Evolutionary conservation across 192 early-diverging fungal genomes (phyloP).

Genomic region (Backusella sp.): DNA sequence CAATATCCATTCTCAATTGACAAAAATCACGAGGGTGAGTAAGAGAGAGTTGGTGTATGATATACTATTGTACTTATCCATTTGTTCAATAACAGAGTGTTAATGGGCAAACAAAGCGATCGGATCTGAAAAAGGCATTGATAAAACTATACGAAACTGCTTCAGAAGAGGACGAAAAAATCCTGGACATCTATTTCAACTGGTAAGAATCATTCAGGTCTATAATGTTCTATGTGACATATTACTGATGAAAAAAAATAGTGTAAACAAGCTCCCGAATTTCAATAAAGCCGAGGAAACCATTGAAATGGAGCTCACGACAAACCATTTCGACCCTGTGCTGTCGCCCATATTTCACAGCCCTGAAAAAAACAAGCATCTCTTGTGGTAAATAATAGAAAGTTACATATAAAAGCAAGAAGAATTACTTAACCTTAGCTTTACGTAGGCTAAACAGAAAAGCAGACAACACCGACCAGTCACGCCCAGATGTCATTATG

Average conservation of each 20-base stretch:
- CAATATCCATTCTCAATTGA: neutral
- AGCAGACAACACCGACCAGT: neutral
- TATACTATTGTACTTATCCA: slow-evolving; percentile 8
- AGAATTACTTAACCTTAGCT: neutral
- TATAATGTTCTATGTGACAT: slow-evolving; percentile 13
- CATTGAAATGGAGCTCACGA: slow-evolving; percentile 1
- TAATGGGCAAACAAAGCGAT: neutral
- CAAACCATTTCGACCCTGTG: neutral
- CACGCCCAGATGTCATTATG: neutral
- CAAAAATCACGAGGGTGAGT: slow-evolving; percentile 7
- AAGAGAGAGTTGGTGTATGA: slow-evolving; percentile 8
- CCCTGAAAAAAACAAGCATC: neutral
- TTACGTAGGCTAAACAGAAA: neutral
- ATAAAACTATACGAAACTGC: neutral
- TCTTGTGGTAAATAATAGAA: neutral
- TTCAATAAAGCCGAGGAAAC: slow-evolving; percentile 5
- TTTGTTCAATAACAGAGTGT: slow-evolving; percentile 4
- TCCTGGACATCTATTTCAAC: neutral
- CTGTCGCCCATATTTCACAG: slow-evolving; percentile 5
- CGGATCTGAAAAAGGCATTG: neutral
- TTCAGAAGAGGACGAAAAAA: neutral
- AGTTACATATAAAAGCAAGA: neutral
- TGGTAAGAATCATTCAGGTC: slow-evolving; percentile 1
- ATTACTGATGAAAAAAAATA: slow-evolving; percentile 4
- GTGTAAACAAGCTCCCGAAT: neutral